phyloP scores from a whole-genome alignment of 495 filamentous ascomycete genomes.

The Aspergillus carlsbadensis region DNA sequence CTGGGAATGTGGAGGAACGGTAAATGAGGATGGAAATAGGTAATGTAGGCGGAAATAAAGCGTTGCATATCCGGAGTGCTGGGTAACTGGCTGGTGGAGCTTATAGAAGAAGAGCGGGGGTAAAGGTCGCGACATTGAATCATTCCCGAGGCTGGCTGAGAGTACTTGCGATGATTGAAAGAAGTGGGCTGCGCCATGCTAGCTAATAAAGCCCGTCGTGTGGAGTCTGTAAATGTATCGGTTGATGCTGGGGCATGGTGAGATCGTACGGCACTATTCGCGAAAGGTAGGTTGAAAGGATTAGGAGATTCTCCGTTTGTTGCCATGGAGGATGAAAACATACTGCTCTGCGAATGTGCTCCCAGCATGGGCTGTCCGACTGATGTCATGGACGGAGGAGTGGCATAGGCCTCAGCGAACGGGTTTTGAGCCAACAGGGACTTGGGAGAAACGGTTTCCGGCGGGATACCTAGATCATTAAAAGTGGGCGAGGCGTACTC shows the following conservation, averaged over 20 bases:
- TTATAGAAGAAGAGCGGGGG: slow-evolving; percentile 46
- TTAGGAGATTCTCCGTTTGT: slow-evolving; percentile 56
- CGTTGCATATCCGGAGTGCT: slow-evolving; percentile 91
- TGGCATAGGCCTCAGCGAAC: slow-evolving; percentile 46
- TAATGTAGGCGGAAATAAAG: slow-evolving; percentile 87
- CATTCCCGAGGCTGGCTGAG: slow-evolving; percentile 61
- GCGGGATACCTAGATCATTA: slow-evolving; percentile 42
- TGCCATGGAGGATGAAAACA: slow-evolving; percentile 57
- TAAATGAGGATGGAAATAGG: slow-evolving; percentile 91
- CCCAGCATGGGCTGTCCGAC: slow-evolving; percentile 48
- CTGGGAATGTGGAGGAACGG: slow-evolving; percentile 94
- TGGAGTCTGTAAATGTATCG: slow-evolving; percentile 90
- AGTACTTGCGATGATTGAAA: slow-evolving; percentile 75
- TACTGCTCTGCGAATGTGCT: slow-evolving; percentile 51
- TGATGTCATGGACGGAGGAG: slow-evolving; percentile 67
- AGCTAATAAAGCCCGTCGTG: slow-evolving; percentile 79
- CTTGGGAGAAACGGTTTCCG: slow-evolving; percentile 49
- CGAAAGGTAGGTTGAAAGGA: slow-evolving; percentile 51
- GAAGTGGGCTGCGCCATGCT: slow-evolving; percentile 75
- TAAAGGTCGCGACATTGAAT: slow-evolving; percentile 43
- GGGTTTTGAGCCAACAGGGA: slow-evolving; percentile 48
- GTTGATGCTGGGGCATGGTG: slow-evolving; percentile 64
- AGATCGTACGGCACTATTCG: slow-evolving; percentile 57
- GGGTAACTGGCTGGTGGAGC: slow-evolving; percentile 62
- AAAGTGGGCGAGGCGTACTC: slow-evolving; percentile 50